These are phyloP conservation scores for Annulohypoxylon moriforme DNA, from an alignment of 495 filamentous ascomycete species.

Conservation along the genomic window DNA sequence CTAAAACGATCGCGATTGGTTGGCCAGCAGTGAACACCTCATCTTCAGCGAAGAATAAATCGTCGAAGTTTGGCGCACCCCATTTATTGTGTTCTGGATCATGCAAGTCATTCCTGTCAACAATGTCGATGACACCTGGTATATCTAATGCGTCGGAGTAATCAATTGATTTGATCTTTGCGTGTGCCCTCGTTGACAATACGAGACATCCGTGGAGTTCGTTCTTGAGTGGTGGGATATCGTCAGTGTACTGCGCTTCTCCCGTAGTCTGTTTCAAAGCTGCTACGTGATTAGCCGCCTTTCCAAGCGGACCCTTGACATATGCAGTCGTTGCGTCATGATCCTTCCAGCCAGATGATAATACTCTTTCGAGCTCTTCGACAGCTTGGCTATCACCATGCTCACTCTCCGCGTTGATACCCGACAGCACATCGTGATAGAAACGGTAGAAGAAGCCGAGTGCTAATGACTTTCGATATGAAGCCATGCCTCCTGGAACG, in stretches of 20 bases:
- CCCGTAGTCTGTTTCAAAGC: constrained; percentile 94
- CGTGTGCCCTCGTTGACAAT: constrained; percentile 88
- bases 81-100: constrained; percentile 82
- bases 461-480: constrained; percentile 89
- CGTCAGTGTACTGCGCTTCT: constrained; percentile 96
- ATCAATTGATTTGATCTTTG: constrained; percentile 84
- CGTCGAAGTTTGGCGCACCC: constrained; percentile 89
- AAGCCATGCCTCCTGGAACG: constrained; percentile 96
- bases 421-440: constrained; percentile 73
- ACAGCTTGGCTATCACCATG: constrained; percentile 70
- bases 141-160: constrained; percentile 77
- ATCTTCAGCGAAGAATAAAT: constrained; percentile 87
- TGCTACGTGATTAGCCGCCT: constrained; percentile 84
- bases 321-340: constrained; percentile 69
- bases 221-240: constrained; percentile 87
- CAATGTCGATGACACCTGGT: constrained; percentile 79
- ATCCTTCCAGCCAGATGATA: constrained; percentile 73
- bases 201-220: constrained; percentile 91
- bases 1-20: constrained; percentile 90
- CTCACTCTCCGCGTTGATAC: constrained; percentile 54
- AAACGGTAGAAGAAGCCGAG: constrained; percentile 91
- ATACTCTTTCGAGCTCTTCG: constrained; percentile 72
- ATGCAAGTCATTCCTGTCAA: constrained; percentile 83
- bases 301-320: constrained; percentile 80
- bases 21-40: constrained; percentile 90